Evolutionary conservation across 2,329 filamentous ascomycete genomes (phyloP).

Genomic region (Pseudogymnoascus sp.): DNA sequence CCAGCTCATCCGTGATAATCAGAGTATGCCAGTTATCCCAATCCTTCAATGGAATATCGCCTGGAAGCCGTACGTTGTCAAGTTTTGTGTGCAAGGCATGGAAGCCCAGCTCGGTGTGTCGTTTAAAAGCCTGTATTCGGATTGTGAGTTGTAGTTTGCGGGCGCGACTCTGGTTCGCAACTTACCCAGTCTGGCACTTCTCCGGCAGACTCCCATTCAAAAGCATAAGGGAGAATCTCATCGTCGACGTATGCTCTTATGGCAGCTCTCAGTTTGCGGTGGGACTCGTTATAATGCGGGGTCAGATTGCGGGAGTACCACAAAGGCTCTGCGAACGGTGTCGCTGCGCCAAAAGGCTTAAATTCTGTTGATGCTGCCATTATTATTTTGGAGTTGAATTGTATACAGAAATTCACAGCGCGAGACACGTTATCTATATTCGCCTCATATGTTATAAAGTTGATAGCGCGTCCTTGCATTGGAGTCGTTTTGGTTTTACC

Average conservation of each 20-base stretch:
- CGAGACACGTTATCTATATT: neutral
- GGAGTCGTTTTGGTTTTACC: neutral
- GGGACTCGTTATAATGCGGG: slow-evolving; percentile 57
- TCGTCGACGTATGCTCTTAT: slow-evolving; percentile 53
- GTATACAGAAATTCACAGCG: neutral
- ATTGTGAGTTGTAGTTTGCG: neutral
- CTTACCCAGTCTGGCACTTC: slow-evolving; percentile 40
- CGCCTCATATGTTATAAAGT: slow-evolving; percentile 4
- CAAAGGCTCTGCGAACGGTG: slow-evolving; percentile 28
- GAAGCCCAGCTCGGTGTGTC: slow-evolving; percentile 27
- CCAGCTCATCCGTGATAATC: slow-evolving; percentile 48
- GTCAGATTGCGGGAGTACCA: slow-evolving; percentile 28
- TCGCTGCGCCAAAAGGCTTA: slow-evolving; percentile 22
- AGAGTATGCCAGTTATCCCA: slow-evolving; percentile 52
- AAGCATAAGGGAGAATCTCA: slow-evolving; percentile 48
- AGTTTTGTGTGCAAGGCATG: slow-evolving; percentile 31
- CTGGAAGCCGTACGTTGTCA: slow-evolving; percentile 35
- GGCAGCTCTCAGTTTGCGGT: slow-evolving; percentile 48
- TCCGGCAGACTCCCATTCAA: slow-evolving; percentile 57
- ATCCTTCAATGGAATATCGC: slow-evolving; percentile 38
- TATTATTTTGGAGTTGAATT: neutral
- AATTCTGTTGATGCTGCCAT: neutral
- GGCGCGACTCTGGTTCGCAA: slow-evolving; percentile 15
- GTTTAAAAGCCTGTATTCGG: slow-evolving; percentile 22
- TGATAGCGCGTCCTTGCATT: neutral